Base-by-base conservation (phyloP, 2,329 filamentous ascomycete genomes). In the Didymellaceae sp. region DNA sequence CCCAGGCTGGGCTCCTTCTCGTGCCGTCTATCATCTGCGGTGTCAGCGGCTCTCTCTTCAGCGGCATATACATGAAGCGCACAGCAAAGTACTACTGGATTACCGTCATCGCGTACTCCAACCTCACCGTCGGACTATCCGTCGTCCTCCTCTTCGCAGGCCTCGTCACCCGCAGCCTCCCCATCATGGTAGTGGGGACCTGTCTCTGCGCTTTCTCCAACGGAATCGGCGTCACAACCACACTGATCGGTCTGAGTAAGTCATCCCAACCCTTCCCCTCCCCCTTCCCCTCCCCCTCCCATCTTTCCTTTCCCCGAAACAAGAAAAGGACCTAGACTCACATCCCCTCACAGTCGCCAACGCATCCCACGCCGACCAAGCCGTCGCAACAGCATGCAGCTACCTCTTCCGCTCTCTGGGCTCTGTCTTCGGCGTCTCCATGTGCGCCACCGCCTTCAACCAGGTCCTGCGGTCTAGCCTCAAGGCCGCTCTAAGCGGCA, bases 321-420 rank as follows among this genome's bases (percentile, higher is more conserved):
- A n/a, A n/a, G n/a, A n/a, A n/a, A n/a, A n/a, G n/a, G n/a, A n/a
- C n/a, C n/a, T n/a, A n/a, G n/a, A n/a, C n/a, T n/a, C n/a, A n/a
- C n/a, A n/a, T n/a, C n/a, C n/a, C n/a, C n/a, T n/a, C 25, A 16
- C 45, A 78, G 84, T 92, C 56, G 85, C 88, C 24, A 90, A 91
- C 65, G 82, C 86, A 0, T 75, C 82, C 1, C 77, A 79, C 3
- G 79, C 84, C 33, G 89, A 92, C 58, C 85, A 88, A 54, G 88
- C 90, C 2, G 82, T 92, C 1, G 87, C 86, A 4, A 88, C 89
- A 13, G 89, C 90, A 6, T 91, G 88, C 69, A 89, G 86, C 16
- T 93, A 93, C 72, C 82, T 93, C 18, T 93, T 93, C 78, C 85
- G 89, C 30, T 87, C 86, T 1, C 78, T 92, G 0, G 90, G 84